phyloP scores from a whole-genome alignment of 2,329 filamentous ascomycete genomes.

The Corynespora cassiicola region DNA sequence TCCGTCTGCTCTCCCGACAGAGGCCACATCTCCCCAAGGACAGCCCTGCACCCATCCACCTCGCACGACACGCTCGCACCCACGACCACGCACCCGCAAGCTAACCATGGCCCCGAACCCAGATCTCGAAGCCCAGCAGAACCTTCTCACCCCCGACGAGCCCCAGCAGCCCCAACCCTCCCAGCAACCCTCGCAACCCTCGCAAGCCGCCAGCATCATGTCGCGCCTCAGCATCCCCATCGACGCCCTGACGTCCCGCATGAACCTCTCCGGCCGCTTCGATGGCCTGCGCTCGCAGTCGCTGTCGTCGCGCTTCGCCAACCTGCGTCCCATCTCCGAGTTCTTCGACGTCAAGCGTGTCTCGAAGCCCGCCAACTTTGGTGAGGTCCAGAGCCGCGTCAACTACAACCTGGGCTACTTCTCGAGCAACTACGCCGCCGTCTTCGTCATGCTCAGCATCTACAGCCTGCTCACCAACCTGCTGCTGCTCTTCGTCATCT shows the following conservation, averaged over 20 bases:
- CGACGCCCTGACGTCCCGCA: conserved; percentile 86
- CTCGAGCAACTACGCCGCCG: conserved; percentile 95
- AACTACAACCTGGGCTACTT: conserved; percentile 98
- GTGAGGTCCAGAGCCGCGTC: conserved; percentile 86
- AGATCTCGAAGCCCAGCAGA: conserved; percentile 37
- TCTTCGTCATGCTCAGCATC: conserved; percentile 94
- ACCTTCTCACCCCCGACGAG: conserved; percentile 25
- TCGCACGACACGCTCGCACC: conserved; percentile 6
- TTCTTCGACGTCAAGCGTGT: conserved; percentile 96
- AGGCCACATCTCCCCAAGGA: conserved; percentile 37
- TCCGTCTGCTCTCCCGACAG: conserved; percentile 4
- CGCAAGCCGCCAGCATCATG: conserved; percentile 60
- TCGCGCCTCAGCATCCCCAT: conserved; percentile 90
- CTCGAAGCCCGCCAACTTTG: conserved; percentile 91
- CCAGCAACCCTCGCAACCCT: conserved; percentile 7
- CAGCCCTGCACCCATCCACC: conserved; percentile 8
- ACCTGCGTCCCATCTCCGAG: conserved; percentile 87
- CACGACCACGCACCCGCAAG: conserved; percentile 12
- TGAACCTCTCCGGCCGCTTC: conserved; percentile 87
- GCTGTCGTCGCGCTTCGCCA: conserved; percentile 83
- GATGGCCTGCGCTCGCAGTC: conserved; percentile 81
- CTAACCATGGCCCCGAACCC: conserved; percentile 35
- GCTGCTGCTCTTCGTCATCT: conserved; percentile 87
- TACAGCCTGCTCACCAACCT: conserved; percentile 92
- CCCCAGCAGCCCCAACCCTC: conserved; percentile 11